Base-by-base conservation (phyloP, 1,139 yeast species). In the Debaryomyces robertsiae region DNA sequence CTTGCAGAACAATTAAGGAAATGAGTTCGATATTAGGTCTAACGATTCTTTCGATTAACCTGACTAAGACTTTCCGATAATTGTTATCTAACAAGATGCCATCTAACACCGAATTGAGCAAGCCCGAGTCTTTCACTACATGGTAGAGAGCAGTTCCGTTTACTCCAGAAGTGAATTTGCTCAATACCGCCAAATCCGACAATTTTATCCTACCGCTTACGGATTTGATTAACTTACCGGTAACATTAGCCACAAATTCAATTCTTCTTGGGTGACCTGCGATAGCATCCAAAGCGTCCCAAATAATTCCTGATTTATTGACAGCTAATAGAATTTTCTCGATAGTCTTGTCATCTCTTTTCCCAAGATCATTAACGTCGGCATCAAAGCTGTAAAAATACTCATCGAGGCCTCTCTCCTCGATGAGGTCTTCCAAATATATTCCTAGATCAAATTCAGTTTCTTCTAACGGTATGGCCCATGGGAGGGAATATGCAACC, bases 231-330 rank as follows among this genome's bases (percentile, higher is more conserved):
- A 45, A 29, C 10, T 43, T 47, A 4, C 52, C 63, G 17, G 75
- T 67, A 36, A 53, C 42, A 44, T 67, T 69, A 28, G 69, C 64
- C 29, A 70, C 41, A 19, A 48, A 52, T 25, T 55, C 49, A 41
- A 69, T 54, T 38, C 67, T 50, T 24, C 47, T 47, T 2, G 71
- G 64, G 39, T 61, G 52, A 27, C 57, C 64, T 13, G 72, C 72
- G 36, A 69, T 54, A 30, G 61, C 58, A 46, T 73, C 73, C 37
- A 73, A 60, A 15, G 62, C 55, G 9, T 55, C 53, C 57, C 68
- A 67, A 31, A 73, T 52, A 11, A 73, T 47, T 10, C 73, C 75
- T 1, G 76, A 61, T 25, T 47, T 49, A 49, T 72, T 71, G 27
- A 71, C 55, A n/a, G 56, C 38, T 18, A 70, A 47, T 15, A 67